A percentile compares a stretch with the other conserved stretches of the same genome.
These are phyloP conservation scores for Daldinia grandis DNA, from an alignment of 495 filamentous ascomycete genomes.

Conservation along the genomic window DNA sequence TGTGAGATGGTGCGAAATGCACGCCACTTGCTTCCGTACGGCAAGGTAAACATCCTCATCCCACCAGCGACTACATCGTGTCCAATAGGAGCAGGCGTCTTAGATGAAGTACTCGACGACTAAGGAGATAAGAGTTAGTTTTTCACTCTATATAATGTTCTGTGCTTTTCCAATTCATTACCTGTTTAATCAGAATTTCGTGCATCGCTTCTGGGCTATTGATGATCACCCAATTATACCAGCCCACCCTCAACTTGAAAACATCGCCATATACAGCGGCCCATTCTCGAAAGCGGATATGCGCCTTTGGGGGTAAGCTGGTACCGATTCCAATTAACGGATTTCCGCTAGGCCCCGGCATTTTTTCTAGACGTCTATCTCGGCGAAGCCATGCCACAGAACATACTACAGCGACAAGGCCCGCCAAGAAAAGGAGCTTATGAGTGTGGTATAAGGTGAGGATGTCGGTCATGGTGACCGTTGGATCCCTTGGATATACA, in stretches of 20 bases:
- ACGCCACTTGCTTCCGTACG: constrained; percentile 56
- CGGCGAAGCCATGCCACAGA: constrained; percentile 23
- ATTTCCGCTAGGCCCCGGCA: constrained; percentile 30
- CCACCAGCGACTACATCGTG: constrained; percentile 43
- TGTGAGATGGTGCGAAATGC: constrained; percentile 43
- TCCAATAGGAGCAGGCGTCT: constrained; percentile 42
- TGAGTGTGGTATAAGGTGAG: neutral
- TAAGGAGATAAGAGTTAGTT: constrained; percentile 17
- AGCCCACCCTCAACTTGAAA: constrained; percentile 50
- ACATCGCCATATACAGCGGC: constrained; percentile 48
- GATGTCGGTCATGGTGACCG: neutral
- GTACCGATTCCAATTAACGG: constrained; percentile 43
- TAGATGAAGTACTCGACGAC: constrained; percentile 40
- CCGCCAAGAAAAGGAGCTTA: neutral
- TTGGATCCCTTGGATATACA: neutral
- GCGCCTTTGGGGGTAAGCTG: constrained; percentile 31
- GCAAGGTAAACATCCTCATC: constrained; percentile 53
- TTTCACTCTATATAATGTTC: neutral
- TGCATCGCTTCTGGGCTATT: constrained; percentile 51
- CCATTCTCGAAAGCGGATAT: constrained; percentile 35
- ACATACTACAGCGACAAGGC: neutral
- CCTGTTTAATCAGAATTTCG: constrained; percentile 53
- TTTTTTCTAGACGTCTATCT: constrained; percentile 31
- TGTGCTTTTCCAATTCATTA: neutral
- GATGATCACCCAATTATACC: constrained; percentile 54